Evolutionary conservation across 75 land plant species (phyloP), one percentile per base, ranked within the genome.

Genomic region (Pseudotsuga menziesii): DNA sequence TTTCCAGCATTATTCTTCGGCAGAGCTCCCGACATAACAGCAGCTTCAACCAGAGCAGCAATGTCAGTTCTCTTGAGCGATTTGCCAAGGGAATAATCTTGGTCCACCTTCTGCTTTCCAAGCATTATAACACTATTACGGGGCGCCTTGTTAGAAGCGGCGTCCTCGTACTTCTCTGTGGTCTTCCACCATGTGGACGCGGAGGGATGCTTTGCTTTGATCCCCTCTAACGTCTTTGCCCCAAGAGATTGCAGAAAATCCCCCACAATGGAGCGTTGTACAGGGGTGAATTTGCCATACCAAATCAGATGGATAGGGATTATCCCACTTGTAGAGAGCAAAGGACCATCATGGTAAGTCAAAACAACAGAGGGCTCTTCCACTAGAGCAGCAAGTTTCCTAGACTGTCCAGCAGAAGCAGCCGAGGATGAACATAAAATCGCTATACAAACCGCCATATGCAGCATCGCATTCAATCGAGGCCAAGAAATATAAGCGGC

Each of bases 131-230:
- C 1, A 8, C 63, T 61, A 29, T 12, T 29, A 4, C 5, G 58
- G 63, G 60, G 20, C 57, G 81, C 13, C 72, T 11, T 9, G 5
- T 5, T 57, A 36, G 35, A 44, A 7, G 41, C 25, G 9, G 11
- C 20, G 32, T 83, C 82, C 76, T 83, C 77, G 79, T 80, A 86
- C 20, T 26, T n/a, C 4, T 12, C 61, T 23, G 74, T 76, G 9
- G 61, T 57, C 62, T 80, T 26, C 88, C 88, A 86, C 86, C 88
- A 83, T 11, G 52, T 57, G 27, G 61, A 36, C 32, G 84, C 86
- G 8, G 88, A 75, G 17, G 88, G 82, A 26, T 32, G 29, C 27
- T 57, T 60, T 9, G 5, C 72, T 25, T 74, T 57, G 0, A 8
- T 8, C 36, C 36, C 69, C 44, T 44, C 25, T 20, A 22, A 7